These are phyloP conservation scores for Yarrowia phangngaensis DNA, from an alignment of 805 yeast species.

Conservation along the genomic window DNA sequence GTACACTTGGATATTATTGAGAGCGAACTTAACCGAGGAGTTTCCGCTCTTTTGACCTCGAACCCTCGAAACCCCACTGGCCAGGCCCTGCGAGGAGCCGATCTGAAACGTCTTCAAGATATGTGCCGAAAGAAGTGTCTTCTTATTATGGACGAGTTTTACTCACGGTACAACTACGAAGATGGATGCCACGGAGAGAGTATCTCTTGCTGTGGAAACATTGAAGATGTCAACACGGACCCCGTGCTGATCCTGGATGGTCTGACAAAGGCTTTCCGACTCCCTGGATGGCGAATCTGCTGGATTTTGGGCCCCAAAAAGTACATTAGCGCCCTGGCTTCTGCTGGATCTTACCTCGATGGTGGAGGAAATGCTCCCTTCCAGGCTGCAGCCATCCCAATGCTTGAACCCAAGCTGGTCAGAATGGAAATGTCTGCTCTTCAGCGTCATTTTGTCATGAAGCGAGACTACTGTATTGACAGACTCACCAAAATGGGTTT, in stretches of 20 bases:
- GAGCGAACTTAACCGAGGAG: constrained; percentile 54
- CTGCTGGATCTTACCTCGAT: constrained; percentile 58
- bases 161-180: constrained; percentile 54
- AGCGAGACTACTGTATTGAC: constrained; percentile 52
- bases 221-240: constrained; percentile 54
- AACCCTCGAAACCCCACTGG: constrained; percentile 66
- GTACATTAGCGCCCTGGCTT: constrained; percentile 51
- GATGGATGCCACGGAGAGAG: constrained; percentile 53
- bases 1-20: constrained; percentile 52
- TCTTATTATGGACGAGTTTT: constrained; percentile 61
- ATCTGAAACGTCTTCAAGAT: constrained; percentile 49
- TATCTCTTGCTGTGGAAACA: constrained; percentile 49
- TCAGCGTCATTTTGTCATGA: constrained; percentile 54
- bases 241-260: constrained; percentile 61
- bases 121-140: constrained; percentile 52
- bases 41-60: constrained; percentile 50
- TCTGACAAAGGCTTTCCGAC: constrained; percentile 55
- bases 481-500: constrained; percentile 55
- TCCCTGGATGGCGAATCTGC: constrained; percentile 63
- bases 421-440: constrained; percentile 54
- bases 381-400: constrained; percentile 56
- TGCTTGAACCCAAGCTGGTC: constrained; percentile 51
- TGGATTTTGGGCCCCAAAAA: constrained; percentile 63
- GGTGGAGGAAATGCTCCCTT: constrained; percentile 62
- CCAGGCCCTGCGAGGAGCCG: constrained; percentile 47